Evolutionary conservation across 441 rosid species (phyloP), one percentile per base, ranked within the genome.

Genomic region (Omphalea diandra): DNA sequence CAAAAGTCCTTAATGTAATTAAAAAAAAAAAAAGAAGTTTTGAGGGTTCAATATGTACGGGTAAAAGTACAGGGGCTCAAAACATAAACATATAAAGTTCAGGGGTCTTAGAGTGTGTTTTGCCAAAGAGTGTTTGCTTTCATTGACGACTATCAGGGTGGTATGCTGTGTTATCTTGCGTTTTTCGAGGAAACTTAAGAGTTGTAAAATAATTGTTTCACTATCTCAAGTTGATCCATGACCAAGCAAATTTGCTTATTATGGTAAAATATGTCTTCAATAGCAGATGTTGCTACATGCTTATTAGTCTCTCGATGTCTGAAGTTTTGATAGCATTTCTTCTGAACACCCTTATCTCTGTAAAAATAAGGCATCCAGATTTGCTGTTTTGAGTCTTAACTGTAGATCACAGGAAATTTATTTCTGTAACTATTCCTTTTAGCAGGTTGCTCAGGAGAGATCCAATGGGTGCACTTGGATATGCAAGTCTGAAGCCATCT

Each of bases 381-480:
- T 11, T 35, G 41, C 20, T 53, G 41, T 12, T 49, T 27, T 33
- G 2, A 58, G 44, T 71, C 18, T 9, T 10, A 57, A 69, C 75
- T 26, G 31, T 24, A 53, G 40, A 33, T 33, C 55, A 20, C 14
- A 6, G 40, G 44, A 41, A 44, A 62, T 31, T 72, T 68, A 54
- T 65, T 73, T 75, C 71, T 62, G 66, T 33, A 66, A 63, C 59
- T 65, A 43, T 71, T 70, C 68, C 40, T 61, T 66, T 47, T 69
- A 73, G 71, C 84, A 96, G 98, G 80, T 88, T 96, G 85, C 96
- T 96, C 41, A 81, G 99, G 80, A 89, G 98, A 85, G 89, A 96
- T 83, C 99, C 99, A 47, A 93, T 93, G 99, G 99, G 98, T 81
- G 98, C 99, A 24, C 96, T 96, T 77, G 97, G 93, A 55, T 88